Percentiles rank a stretch among this genome's conserved stretches.
Conservation (phyloP, 805 yeast genomes). For the Yamadazyma endophytica region DNA sequence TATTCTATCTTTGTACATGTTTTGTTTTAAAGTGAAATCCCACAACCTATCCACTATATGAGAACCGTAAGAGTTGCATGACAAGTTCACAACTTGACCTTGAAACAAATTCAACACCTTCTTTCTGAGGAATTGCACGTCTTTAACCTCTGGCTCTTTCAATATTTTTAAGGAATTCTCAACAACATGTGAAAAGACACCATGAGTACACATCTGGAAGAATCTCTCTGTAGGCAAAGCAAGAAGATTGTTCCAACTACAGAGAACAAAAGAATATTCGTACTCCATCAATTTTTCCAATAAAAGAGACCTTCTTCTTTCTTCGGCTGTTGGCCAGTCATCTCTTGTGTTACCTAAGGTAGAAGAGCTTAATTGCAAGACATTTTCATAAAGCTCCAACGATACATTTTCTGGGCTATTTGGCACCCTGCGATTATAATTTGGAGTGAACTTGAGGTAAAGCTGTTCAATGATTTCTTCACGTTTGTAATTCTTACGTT, state of each 20-base stretch:
- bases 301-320: conserved; percentile 73
- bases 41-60: conserved; percentile 84
- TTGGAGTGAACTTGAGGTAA: conserved; percentile 39
- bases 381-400: conserved; percentile 58
- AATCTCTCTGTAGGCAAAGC: conserved; percentile 58
- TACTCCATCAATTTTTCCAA: conserved; percentile 69
- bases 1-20: conserved; percentile 81
- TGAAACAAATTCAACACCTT: conserved; percentile 63
- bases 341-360: conserved; percentile 78
- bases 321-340: conserved; percentile 92
- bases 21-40: conserved; percentile 71
- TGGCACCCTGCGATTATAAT: conserved; percentile 20
- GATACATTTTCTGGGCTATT: conserved; percentile 7
- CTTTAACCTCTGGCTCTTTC: conserved; percentile 38
- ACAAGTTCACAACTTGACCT: conserved; percentile 51
- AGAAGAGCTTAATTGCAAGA: conserved; percentile 59
- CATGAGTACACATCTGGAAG: conserved; percentile 76
- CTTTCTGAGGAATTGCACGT: conserved; percentile 55
- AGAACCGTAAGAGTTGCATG: conserved; percentile 87
- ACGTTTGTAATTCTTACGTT: conserved; percentile 53
- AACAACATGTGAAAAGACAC: conserved; percentile 86
- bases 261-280: conserved; percentile 55
- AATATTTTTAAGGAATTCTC: conserved; percentile 56
- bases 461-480: conserved; percentile 52
- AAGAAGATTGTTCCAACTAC: conserved; percentile 58